These are phyloP conservation scores for Aspergillus fischeri DNA, from an alignment of 2,329 filamentous ascomycete genomes.

Conservation along the genomic window DNA sequence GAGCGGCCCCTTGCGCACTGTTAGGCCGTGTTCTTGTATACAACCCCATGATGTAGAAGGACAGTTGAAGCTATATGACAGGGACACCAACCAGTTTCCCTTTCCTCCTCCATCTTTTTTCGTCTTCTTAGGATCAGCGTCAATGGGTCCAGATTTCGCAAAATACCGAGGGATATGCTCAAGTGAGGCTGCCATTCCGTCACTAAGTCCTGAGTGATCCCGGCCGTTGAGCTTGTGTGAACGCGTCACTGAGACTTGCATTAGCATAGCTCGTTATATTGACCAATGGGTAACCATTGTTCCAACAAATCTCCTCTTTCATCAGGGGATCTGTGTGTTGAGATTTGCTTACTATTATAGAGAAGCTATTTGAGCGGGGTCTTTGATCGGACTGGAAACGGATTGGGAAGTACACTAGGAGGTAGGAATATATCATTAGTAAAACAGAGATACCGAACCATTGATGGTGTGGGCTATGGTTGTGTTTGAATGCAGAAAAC, in stretches of 20 bases:
- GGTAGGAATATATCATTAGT: background rate
- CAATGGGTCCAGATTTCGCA: constrained; percentile 76
- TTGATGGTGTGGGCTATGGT: background rate
- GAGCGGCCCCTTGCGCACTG: constrained; percentile 65
- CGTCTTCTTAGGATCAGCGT: constrained; percentile 81
- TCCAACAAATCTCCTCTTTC: background rate
- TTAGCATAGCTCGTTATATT: background rate
- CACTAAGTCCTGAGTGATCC: constrained; percentile 75
- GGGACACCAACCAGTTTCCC: constrained; percentile 76
- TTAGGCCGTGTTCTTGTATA: background rate
- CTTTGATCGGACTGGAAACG: background rate
- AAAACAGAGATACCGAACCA: background rate
- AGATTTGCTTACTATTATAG: background rate
- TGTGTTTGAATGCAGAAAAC: background rate
- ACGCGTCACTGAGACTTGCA: constrained; percentile 71
- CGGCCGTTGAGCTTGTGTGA: constrained; percentile 95
- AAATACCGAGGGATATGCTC: constrained; percentile 89
- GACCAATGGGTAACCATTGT: background rate
- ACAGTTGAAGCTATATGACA: constrained; percentile 1
- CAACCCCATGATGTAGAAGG: constrained; percentile 3
- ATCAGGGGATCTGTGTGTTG: background rate
- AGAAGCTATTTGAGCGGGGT: background rate
- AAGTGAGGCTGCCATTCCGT: constrained; percentile 64
- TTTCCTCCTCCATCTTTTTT: constrained; percentile 96
- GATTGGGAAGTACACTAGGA: background rate